A percentile compares a stretch with the other conserved stretches of the same genome.
Conservation (phyloP, 1,284 basidiomycete species). For the Apiotrichum montevideense region DNA sequence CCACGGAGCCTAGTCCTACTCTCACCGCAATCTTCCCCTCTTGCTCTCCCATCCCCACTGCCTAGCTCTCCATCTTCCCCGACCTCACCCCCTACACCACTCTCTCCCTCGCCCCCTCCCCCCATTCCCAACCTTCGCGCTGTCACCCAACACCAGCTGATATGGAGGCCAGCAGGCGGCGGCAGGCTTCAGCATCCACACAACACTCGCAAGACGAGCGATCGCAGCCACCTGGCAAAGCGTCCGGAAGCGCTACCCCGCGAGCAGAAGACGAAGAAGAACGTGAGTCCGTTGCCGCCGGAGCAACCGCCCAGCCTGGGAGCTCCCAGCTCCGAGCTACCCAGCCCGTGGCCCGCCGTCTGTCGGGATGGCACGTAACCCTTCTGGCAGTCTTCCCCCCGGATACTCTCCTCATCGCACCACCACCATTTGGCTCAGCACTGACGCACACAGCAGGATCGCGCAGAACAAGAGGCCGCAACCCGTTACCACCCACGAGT, state of each 20-base stretch:
- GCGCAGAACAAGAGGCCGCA: slow-evolving; percentile 36
- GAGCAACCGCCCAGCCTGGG: neutral
- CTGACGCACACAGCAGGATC: slow-evolving; percentile 16
- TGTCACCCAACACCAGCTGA: slow-evolving; percentile 7
- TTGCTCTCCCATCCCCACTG: neutral
- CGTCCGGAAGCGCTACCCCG: slow-evolving; percentile 20
- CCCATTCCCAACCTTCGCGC: neutral
- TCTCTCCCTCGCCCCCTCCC: neutral
- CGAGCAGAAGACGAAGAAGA: slow-evolving; percentile 21
- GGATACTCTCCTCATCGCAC: neutral
- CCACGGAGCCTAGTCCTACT: no score
- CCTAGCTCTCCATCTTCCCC: neutral
- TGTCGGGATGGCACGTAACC: no score
- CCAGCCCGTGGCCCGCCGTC: no score
- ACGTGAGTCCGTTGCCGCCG: slow-evolving; percentile 10
- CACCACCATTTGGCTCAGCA: neutral
- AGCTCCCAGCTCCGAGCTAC: no score
- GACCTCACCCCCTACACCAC: neutral
- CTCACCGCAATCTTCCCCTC: neutral
- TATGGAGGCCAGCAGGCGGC: slow-evolving; percentile 19
- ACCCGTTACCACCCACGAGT: slow-evolving; percentile 39
- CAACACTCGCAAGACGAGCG: slow-evolving; percentile 16
- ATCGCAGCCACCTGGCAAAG: slow-evolving; percentile 3
- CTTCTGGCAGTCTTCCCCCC: neutral
- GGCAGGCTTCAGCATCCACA: slow-evolving; percentile 20